Evolutionary conservation across 2,329 filamentous ascomycete genomes (phyloP).

Genomic region (Fusarium praegraminearum): DNA sequence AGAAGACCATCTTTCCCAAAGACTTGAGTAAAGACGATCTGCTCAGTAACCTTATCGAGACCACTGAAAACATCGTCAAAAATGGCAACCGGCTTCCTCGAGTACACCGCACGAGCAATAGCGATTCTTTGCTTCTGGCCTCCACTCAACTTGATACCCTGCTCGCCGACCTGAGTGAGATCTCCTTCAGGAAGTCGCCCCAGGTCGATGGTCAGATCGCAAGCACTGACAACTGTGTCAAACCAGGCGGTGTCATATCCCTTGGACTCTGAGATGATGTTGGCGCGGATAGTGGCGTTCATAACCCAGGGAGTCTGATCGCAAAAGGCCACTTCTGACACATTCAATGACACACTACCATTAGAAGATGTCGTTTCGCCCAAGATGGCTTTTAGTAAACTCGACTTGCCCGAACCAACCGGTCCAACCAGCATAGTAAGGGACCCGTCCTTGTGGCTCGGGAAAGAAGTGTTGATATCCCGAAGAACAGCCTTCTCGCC

Average conservation of each 20-base stretch:
- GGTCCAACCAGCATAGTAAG: conserved; percentile 50
- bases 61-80: conserved; percentile 58
- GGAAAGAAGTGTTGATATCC: conserved; percentile 43
- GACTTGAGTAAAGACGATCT: conserved; percentile 55
- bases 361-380: conserved; percentile 44
- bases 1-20: conserved; percentile 55
- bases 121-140: conserved; percentile 53
- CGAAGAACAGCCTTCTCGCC: conserved; percentile 44
- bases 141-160: conserved; percentile 52
- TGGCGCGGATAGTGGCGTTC: conserved; percentile 52
- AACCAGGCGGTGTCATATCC: conserved; percentile 51
- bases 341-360: conserved; percentile 43
- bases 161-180: conserved; percentile 48
- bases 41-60: conserved; percentile 57
- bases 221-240: conserved; percentile 50
- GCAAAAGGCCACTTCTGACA: conserved; percentile 48
- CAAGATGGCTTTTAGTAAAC: conserved; percentile 48
- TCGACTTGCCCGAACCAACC: conserved; percentile 51
- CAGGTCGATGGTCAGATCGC: conserved; percentile 51
- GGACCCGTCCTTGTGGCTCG: conserved; percentile 36
- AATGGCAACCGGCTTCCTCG: conserved; percentile 50
- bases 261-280: conserved; percentile 51
- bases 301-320: conserved; percentile 51
- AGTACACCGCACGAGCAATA: conserved; percentile 52
- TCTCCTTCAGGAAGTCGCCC: conserved; percentile 41